Base-by-base conservation (phyloP, 129 eudicot genomes). In the Apium graveolens region DNA sequence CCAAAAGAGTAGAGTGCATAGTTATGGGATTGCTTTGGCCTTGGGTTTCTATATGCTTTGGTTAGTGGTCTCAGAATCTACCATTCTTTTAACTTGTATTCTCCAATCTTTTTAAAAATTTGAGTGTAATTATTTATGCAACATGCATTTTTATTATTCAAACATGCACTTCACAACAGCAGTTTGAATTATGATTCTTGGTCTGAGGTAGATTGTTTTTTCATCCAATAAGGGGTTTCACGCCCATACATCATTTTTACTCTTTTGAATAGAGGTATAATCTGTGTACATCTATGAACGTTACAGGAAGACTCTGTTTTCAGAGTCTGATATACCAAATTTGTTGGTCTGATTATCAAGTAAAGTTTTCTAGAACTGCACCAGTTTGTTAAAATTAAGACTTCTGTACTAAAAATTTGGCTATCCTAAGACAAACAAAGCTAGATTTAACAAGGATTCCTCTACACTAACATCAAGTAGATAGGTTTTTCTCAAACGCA, bases 11-110 rank as follows among this genome's bases (percentile, higher is more conserved):
- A 57, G 65, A 57, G 65, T 14, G 27, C 11, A 57, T 24, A 60
- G 16, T 60, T 60, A 60, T 60, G 68, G 68, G 32, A 60, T 60
- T 60, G 34, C 68, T 60, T 60, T 60, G 68, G 68, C 31, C 66
- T n/a, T 57, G n/a, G 66, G 31, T 14, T 57, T 57, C 65, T 57
- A 9, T 57, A n/a, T 57, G 66, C 66, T 4, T n/a, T n/a, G 66
- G 5, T 60, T 29, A 60, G 68, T 60, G 68, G 73, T 68, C 3
- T 68, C 38, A 38, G 75, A 32, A 70, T 70, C 75, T 24, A 14
- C 20, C 29, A 70, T 70, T 70, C 75, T 37, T 70, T 70, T 20
- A 37, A 34, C 17, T 38, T 38, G 75, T 21, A 70, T 32, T 37
- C 12, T 69, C 3, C 32, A 9, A 10, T 60, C 32, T 60, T 10